Base-by-base conservation (phyloP, 257 asterid genomes). In the Solanum corneliomulleri region DNA sequence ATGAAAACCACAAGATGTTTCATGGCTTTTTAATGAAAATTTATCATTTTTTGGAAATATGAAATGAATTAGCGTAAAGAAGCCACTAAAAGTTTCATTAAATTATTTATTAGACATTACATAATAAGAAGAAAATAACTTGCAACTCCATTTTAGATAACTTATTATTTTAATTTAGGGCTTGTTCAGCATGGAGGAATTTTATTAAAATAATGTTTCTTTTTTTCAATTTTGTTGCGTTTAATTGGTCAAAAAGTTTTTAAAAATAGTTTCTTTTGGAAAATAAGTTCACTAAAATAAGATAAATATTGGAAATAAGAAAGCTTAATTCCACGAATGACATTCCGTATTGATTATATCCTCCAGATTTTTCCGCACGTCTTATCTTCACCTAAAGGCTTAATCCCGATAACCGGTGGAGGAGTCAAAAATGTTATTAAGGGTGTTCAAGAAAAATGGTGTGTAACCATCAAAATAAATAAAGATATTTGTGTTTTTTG, bases 311-410 rank as follows among this genome's bases (percentile, higher is more conserved):
- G 18, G 31, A 66, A 12, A 10, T 66, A 62, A 4, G 29, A 14
- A 66, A 66, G 7, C 2, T 6, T 13, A 66, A 9, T 7, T 66
- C 20, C 21, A 49, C 37, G 1, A 1, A 9, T 27, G 11, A 68
- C 9, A 27, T 68, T 68, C 3, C 10, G 1, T 8, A 25, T 68
- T 27, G 39, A 27, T 27, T 27, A 0, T 68, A 2, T 27, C 2
- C 37, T 68, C 39, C 2, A 3, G 1, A 27, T 5, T 4, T 6
- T 68, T 0, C 6, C 14, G 6, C 39, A 27, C 5, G 29, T 3
- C 2, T 13, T 14, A 14, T 68, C 0, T 27, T 27, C 6, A 12
- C 20, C 35, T 14, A 66, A 25, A 68, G 5, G 27, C 3, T 0
- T 60, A 60, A 66, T 49, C 3, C 3, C 3, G 23, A 49, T 16